Base-by-base conservation (phyloP, 1,284 basidiomycete species). In the Phaffia rhodozyma region DNA sequence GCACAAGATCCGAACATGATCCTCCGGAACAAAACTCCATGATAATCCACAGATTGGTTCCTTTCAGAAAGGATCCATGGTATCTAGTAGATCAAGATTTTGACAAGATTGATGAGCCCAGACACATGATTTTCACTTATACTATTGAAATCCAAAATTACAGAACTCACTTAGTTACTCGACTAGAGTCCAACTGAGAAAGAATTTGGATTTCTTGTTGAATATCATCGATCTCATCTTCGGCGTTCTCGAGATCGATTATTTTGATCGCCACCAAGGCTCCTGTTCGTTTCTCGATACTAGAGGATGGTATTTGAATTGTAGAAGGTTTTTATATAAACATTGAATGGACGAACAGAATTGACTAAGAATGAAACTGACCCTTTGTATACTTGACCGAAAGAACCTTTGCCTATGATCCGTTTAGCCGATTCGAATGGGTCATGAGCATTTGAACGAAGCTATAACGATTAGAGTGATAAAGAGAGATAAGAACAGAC, bases 211-310 rank as follows among this genome's bases (percentile, higher is more conserved):
- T 98, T 76, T 99, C 96, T 75, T 96, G 91, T 72, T 98, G 94
- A 66, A 99, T 97, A 77, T 98, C 94, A 75, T 97, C 93, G 74
- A 98, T 97, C 79, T 99, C 96, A 73, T 99, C 96, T 75, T 97
- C 94, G 60, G 94, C 93, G 72, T 89, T 91, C 77, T 99, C 94
- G 48, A 99, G 83, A 79, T 98, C 92, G 75, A 98, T 97, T 70
- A 97, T 93, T 83, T 97, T 97, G 80, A 97, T 96, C 51, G 91
- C 91, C 47, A 96, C 92, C 0, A 91, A 91, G 76, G 87, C 86
- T 73, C 90, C 86, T 34, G 90, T 93, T 63, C 89, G 83, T 74
- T 90, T 91, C 77, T 96, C 91, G 71, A 89, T 94, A 66, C 91
- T 91, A 68, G 7, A 34, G 29, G 23, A 21, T 13, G 29, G 20